Conservation (phyloP, 2,329 filamentous ascomycete genomes). For the Spiromastix sp. region DNA sequence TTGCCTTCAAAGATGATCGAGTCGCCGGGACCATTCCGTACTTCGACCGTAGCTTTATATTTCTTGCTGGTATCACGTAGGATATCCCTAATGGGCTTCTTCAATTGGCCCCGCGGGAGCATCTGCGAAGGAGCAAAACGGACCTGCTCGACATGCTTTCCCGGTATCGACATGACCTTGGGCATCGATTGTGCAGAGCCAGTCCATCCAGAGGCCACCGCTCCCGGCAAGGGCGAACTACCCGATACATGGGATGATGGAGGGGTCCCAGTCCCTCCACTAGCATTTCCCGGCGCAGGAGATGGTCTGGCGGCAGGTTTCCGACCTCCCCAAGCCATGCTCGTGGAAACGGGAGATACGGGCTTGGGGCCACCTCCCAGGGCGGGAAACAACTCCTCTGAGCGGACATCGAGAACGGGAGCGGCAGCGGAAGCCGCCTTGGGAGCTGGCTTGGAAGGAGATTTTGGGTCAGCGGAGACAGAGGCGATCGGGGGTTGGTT, state of each 20-base stretch:
- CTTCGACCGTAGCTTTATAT: slow-evolving; percentile 75
- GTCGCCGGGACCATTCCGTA: slow-evolving; percentile 62
- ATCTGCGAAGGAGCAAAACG: slow-evolving; percentile 66
- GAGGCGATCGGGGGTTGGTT: slow-evolving; percentile 22
- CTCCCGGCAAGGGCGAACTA: slow-evolving; percentile 52
- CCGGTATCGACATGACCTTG: slow-evolving; percentile 64
- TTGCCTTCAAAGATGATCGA: slow-evolving; percentile 73
- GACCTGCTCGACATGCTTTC: slow-evolving; percentile 69
- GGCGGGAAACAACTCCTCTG: slow-evolving; percentile 88
- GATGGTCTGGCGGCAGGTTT: slow-evolving; percentile 30
- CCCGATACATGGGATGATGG: slow-evolving; percentile 24
- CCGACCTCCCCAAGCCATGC: slow-evolving; percentile 69
- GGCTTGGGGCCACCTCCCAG: slow-evolving; percentile 64
- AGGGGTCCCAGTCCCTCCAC: slow-evolving; percentile 24
- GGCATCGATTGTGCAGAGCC: slow-evolving; percentile 27
- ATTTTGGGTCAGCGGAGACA: slow-evolving; percentile 51
- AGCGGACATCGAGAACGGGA: slow-evolving; percentile 63
- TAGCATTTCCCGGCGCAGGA: slow-evolving; percentile 38
- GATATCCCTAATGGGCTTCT: slow-evolving; percentile 74
- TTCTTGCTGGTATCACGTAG: slow-evolving; percentile 87
- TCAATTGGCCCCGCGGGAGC: slow-evolving; percentile 64
- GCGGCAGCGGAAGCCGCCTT: slow-evolving; percentile 32
- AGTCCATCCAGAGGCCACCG: slow-evolving; percentile 33
- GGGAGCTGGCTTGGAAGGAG: slow-evolving; percentile 33
- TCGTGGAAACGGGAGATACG: slow-evolving; percentile 46